These are phyloP conservation scores for Verticillium albo-atrum DNA, from an alignment of 2,329 filamentous ascomycete genomes.

Conservation along the genomic window DNA sequence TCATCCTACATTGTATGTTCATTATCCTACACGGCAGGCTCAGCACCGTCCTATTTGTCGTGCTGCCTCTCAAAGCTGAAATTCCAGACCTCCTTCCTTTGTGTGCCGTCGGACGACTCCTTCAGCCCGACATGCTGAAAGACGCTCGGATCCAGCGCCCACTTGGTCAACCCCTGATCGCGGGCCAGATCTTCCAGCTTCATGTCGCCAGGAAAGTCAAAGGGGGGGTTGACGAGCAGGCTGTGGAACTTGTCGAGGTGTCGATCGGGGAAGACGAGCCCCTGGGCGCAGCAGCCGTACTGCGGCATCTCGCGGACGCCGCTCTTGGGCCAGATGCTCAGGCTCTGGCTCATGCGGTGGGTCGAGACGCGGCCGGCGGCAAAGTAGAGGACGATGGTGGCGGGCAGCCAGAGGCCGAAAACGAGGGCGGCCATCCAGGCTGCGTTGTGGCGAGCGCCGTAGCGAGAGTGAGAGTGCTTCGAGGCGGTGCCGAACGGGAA, in stretches of 20 bases:
- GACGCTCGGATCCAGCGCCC: conserved; percentile 31
- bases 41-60: too few species aligned
- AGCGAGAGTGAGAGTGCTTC: neutral
- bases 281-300: conserved; percentile 34
- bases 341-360: conserved; percentile 18
- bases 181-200: conserved; percentile 28
- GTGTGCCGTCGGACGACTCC: conserved; percentile 22
- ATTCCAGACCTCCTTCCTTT: conserved; percentile 27
- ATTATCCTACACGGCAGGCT: too few species aligned
- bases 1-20: too few species aligned
- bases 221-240: conserved; percentile 24
- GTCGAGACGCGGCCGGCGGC: conserved; percentile 21
- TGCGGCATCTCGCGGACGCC: conserved; percentile 29
- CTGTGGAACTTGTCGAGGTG: conserved; percentile 21
- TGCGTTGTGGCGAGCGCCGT: conserved; percentile 14
- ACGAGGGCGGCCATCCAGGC: conserved; percentile 14
- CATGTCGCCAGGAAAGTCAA: conserved; percentile 27
- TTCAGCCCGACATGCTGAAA: conserved; percentile 30
- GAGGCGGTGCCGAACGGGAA: neutral
- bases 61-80: conserved; percentile 25
- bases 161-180: conserved; percentile 22
- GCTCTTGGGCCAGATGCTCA: conserved; percentile 10
- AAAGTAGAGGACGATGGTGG: conserved; percentile 24
- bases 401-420: conserved; percentile 25
- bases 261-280: conserved; percentile 26